Percentiles rank a stretch among this genome's conserved stretches.
Conservation (phyloP, 2,329 filamentous ascomycete species). For the Penicillium freii region DNA sequence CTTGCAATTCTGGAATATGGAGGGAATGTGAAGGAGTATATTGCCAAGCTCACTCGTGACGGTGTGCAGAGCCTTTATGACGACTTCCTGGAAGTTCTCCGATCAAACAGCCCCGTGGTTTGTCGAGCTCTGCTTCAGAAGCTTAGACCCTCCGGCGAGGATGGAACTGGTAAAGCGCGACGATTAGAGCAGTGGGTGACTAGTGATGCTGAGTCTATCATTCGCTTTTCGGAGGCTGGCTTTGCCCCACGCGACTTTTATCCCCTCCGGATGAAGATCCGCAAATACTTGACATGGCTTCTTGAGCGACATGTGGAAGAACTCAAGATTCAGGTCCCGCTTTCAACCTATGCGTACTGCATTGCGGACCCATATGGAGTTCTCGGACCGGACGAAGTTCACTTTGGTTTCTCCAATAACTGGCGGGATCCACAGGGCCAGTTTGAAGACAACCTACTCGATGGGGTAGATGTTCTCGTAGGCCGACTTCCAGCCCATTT, state of each 20-base stretch:
- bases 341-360: constrained; percentile 56
- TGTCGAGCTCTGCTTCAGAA: constrained; percentile 40
- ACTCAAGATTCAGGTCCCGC: constrained; percentile 49
- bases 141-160: constrained; percentile 28
- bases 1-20: constrained; percentile 56
- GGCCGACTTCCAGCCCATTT: constrained; percentile 58
- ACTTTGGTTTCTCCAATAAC: constrained; percentile 53
- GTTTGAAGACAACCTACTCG: constrained; percentile 46
- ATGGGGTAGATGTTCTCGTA: constrained; percentile 54
- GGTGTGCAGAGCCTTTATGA: constrained; percentile 37
- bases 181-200: constrained; percentile 39
- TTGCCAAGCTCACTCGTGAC: constrained; percentile 45
- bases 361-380: constrained; percentile 56
- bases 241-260: constrained; percentile 46
- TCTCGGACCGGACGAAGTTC: constrained; percentile 55
- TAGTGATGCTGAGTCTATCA: constrained; percentile 36
- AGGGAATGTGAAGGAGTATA: constrained; percentile 43
- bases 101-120: constrained; percentile 30
- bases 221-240: constrained; percentile 44
- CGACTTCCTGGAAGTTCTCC: constrained; percentile 39
- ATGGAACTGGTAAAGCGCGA: constrained; percentile 21
- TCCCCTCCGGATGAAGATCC: constrained; percentile 43
- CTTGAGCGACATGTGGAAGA: constrained; percentile 47
- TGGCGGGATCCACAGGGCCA: constrained; percentile 38
- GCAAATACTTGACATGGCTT: constrained; percentile 39